Base-by-base conservation (phyloP, 345 rosid species). In the Laguncularia racemosa region DNA sequence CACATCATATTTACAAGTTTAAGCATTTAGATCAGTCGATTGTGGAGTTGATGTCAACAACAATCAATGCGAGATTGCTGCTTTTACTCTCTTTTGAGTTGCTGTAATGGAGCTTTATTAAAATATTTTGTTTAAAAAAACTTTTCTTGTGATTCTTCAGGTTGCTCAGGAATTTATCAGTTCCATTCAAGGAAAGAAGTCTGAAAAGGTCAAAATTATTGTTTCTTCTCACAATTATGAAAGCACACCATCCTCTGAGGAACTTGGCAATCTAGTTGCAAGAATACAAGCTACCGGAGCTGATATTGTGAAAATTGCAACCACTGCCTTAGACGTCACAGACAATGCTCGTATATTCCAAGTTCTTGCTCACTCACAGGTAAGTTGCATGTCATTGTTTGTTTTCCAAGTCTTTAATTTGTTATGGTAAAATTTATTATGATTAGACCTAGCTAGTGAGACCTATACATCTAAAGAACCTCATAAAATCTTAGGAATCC, bases 181-280 rank as follows among this genome's bases (percentile, higher is more conserved):
- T 57, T 72, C 71, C 20, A 63, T 81, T 53, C 78, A 64, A 62
- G 76, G 84, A 60, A 75, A 64, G 71, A 84, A 65, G 61, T 69
- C 76, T 50, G 84, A 63, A 57, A 78, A 76, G 33, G 67, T 59
- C 49, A 78, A 72, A 58, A 67, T 81, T 59, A 80, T 83, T 23
- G 82, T 80, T 70, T 83, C 89, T 40, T 80, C 86, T n/a, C 86
- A 83, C 73, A 78, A 80, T 56, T 78, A 76, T 48, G 67, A 74
- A 57, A 66, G 56, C 21, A 81, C 84, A 20, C 84, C 84, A 44
- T 78, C 82, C 7, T 60, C 62, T 13, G 82, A 81, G 70, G 82
- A 78, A 28, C 53, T 84, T 17, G 79, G 79, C 28, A 63, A 75
- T 62, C 82, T 81, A 47, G 81, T 68, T n/a, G 86, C 78, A 6